Evolutionary conservation across 331 rosid species (phyloP), one percentile per base, ranked within the genome.

Genomic region (Malus hybrid): DNA sequence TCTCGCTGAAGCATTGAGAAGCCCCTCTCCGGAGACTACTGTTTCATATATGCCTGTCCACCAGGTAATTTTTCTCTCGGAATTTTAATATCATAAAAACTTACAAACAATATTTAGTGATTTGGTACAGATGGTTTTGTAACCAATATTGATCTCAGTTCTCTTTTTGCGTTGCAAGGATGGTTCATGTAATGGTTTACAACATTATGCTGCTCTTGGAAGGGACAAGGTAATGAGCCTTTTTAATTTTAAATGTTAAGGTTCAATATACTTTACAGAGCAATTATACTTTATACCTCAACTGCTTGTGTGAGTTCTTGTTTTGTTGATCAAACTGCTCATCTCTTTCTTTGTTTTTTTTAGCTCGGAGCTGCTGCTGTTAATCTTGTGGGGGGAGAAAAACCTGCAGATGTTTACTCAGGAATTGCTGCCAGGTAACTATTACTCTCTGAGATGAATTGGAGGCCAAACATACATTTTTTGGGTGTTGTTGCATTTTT

Each of bases 161-260:
- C 73, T 74, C 27, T 78, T 78, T 34, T 74, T 59, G 39, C 57
- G 39, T 77, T 80, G 70, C 87, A 80, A 94, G 98, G 98, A 93
- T 88, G 98, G 98, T 83, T 93, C 98, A 5, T 93, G 98, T 85
- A 93, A 93, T 88, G 98, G 98, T 79, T 87, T 93, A 82, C 98
- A 93, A 77, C 98, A 93, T 76, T 93, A 93, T 84, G 98, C 98
- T 56, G 97, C 98, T 36, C 93, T 93, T 67, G 98, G 98, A 52
- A 91, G 98, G 88, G 98, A 93, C 89, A 89, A 83, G 97, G 98
- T 93, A 89, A 59, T 60, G 20, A 31, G 56, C 54, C 60, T 52
- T 78, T 48, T 81, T 61, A 60, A 46, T 34, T 10, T 42, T 59
- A 28, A 5, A 27, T 20, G 57, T 44, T 24, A 56, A 65, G 16